These are phyloP conservation scores for Erodium trifolium DNA, from an alignment of 441 rosid genomes.

Conservation along the genomic window DNA sequence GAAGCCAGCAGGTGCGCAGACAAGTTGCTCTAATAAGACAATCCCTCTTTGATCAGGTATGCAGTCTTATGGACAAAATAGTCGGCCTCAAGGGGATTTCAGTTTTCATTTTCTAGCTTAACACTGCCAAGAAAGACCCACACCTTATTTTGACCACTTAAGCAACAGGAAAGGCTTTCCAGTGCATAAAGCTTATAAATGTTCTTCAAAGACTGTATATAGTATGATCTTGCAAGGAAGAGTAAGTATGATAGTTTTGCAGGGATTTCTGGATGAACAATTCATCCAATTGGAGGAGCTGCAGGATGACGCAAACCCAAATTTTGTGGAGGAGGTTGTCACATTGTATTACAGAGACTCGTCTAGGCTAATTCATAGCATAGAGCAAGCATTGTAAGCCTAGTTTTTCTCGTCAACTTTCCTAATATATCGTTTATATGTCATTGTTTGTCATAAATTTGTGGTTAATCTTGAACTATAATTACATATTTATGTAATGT, in stretches of 20 bases:
- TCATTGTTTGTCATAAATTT: neutral
- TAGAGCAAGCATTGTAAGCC: constrained; percentile 68
- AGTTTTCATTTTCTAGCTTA: too few species aligned
- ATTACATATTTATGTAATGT: neutral
- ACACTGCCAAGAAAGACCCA: neutral
- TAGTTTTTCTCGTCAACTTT: neutral
- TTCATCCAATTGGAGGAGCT: constrained; percentile 81
- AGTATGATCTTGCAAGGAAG: too few species aligned
- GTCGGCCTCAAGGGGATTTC: too few species aligned
- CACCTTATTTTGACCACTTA: too few species aligned
- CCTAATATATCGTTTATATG: neutral
- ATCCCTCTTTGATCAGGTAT: constrained; percentile 85
- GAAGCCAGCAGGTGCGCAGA: constrained; percentile 43
- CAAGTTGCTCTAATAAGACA: constrained; percentile 65
- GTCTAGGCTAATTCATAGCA: constrained; percentile 45
- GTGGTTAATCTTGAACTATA: neutral
- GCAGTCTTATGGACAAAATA: too few species aligned
- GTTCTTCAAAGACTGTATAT: too few species aligned
- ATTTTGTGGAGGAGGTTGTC: constrained; percentile 84
- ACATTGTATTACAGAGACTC: constrained; percentile 79
- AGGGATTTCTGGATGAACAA: constrained; percentile 88
- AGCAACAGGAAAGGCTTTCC: too few species aligned
- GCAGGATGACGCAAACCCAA: constrained; percentile 88
- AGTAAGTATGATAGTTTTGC: constrained; percentile 12
- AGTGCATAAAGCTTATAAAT: too few species aligned